phyloP scores from a whole-genome alignment of 257 asterid species.

The Mitragyna speciosa region DNA sequence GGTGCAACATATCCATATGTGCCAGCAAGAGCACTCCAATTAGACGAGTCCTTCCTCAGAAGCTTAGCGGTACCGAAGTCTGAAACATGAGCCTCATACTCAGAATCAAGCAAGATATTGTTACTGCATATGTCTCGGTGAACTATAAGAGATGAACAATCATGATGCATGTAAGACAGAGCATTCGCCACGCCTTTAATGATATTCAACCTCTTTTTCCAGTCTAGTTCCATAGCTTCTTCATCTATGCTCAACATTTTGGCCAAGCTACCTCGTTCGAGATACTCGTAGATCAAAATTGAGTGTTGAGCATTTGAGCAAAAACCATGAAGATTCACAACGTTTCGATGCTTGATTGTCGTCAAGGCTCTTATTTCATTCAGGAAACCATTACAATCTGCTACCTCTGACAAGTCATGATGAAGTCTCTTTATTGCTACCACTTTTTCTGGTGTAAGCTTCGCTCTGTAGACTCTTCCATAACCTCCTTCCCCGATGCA shows the following conservation, averaged over 20 bases:
- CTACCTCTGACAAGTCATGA: not conserved
- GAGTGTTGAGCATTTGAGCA: constrained; percentile 30
- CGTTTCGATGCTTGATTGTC: constrained; percentile 10
- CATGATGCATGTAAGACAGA: constrained; percentile 36
- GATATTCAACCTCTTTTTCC: constrained; percentile 30
- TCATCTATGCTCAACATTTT: constrained; percentile 16
- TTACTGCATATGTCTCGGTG: constrained; percentile 41
- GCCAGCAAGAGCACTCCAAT: constrained; percentile 26
- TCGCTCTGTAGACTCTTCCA: constrained; percentile 25
- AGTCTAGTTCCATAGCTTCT: constrained; percentile 25
- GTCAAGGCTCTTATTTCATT: constrained; percentile 33
- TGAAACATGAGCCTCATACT: constrained; percentile 1
- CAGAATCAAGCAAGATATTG: constrained; percentile 30
- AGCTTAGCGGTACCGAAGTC: not conserved
- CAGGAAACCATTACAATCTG: constrained; percentile 15
- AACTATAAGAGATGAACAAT: constrained; percentile 34
- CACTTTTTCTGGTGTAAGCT: not conserved
- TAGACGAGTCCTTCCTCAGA: not conserved
- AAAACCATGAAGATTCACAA: constrained; percentile 30
- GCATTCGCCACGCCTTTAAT: constrained; percentile 34
- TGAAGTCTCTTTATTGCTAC: constrained; percentile 20
- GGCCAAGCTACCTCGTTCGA: constrained; percentile 31
- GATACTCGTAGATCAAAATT: constrained; percentile 34
- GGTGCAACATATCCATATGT: constrained; percentile 45
- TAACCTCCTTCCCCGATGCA: constrained; percentile 35